A percentile compares a stretch with the other conserved stretches of the same genome.
These are phyloP conservation scores for Fragaria vesca DNA, from an alignment of 306 rosid species.

Conservation along the genomic window DNA sequence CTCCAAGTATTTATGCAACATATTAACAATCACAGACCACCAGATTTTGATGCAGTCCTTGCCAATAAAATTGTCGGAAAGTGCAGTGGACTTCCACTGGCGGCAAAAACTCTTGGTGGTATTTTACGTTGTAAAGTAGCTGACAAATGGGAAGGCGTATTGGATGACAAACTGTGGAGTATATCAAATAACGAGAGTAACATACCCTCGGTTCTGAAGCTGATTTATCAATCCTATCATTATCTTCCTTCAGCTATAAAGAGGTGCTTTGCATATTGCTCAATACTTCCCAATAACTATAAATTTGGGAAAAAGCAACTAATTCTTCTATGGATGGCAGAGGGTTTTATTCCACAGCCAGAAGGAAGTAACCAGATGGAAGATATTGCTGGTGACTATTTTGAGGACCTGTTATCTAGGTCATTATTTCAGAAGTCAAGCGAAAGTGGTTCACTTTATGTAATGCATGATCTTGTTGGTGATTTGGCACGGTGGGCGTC, in stretches of 20 bases:
- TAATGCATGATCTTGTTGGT: slow-evolving; percentile 40
- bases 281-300: slow-evolving; percentile 26
- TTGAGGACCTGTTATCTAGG: slow-evolving; percentile 19
- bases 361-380: neutral
- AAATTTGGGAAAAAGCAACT: slow-evolving; percentile 11
- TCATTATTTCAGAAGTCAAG: slow-evolving; percentile 29
- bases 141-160: slow-evolving; percentile 13
- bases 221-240: slow-evolving; percentile 18
- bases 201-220: slow-evolving; percentile 15
- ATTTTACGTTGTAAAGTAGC: slow-evolving; percentile 8
- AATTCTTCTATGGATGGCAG: slow-evolving; percentile 39
- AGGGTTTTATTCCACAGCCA: slow-evolving; percentile 9
- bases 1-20: slow-evolving; percentile 14
- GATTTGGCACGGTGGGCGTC: slow-evolving; percentile 30
- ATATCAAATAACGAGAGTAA: neutral
- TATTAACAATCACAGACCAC: neutral
- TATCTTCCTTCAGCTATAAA: slow-evolving; percentile 26
- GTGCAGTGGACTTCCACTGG: slow-evolving; percentile 32
- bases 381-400: slow-evolving; percentile 22
- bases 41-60: neutral
- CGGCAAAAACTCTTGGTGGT: slow-evolving; percentile 32
- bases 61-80: slow-evolving; percentile 18
- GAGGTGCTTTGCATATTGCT: slow-evolving; percentile 41
- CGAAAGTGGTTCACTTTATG: neutral
- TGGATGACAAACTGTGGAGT: slow-evolving; percentile 22